Conservation (phyloP, 176 grass and related monocot species). For the Pontederia paniculata region DNA sequence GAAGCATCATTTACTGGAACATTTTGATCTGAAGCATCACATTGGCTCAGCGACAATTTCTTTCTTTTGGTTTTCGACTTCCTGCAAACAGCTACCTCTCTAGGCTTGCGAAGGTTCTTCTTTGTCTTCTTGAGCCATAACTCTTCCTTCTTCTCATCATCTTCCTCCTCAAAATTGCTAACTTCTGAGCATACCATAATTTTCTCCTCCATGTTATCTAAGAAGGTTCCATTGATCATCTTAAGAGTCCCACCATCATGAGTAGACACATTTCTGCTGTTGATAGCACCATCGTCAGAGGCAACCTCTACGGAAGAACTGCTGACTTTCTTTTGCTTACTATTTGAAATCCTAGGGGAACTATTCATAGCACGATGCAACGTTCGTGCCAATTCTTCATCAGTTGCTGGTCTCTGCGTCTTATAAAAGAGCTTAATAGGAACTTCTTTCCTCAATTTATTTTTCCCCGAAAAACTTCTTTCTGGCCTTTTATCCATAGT, state of each 20-base stretch:
- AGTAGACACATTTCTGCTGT: slow-evolving; percentile 22
- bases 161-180: neutral
- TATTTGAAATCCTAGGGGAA: slow-evolving; percentile 42
- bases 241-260: neutral
- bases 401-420: slow-evolving; percentile 35
- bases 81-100: slow-evolving; percentile 7
- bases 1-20: slow-evolving; percentile 23
- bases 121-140: neutral
- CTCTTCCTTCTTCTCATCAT: slow-evolving; percentile 12
- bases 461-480: slow-evolving; percentile 40
- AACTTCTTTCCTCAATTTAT: slow-evolving; percentile 52
- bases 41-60: slow-evolving; percentile 43
- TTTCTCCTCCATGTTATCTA: slow-evolving; percentile 25
- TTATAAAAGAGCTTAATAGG: slow-evolving; percentile 58
- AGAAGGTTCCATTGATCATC: slow-evolving; percentile 20
- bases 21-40: slow-evolving; percentile 24
- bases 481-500: slow-evolving; percentile 27
- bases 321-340: slow-evolving; percentile 47
- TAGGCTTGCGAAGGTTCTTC: neutral
- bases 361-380: slow-evolving; percentile 57
- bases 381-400: slow-evolving; percentile 48
- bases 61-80: slow-evolving; percentile 69
- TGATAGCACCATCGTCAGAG: slow-evolving; percentile 8
- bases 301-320: slow-evolving; percentile 11
- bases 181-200: slow-evolving; percentile 7